Base-by-base conservation (phyloP, 257 asterid species). In the Fraxinus americana region DNA sequence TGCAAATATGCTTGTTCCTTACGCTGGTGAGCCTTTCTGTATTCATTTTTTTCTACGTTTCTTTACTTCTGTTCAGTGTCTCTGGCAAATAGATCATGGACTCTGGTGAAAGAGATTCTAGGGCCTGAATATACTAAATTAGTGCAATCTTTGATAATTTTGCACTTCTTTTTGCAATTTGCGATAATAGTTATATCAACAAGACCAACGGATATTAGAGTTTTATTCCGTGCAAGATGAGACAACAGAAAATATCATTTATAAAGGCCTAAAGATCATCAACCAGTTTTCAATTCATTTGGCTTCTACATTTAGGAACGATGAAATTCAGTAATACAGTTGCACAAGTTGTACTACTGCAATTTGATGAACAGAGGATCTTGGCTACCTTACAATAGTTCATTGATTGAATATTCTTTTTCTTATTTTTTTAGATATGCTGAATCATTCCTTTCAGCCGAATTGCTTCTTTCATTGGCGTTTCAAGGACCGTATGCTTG, bases 381-480 rank as follows among this genome's bases (percentile, higher is more conserved):
- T 73, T 67, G 74, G 21, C 41, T 39, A 71, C 70, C 36, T 23
- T 57, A 68, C 25, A 38, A 76, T 34, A 67, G 72, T 57, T 82
- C 79, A 34, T 66, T 69, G 21, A 78, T 52, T 36, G 13, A 70
- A 75, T 71, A 57, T 76, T 34, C 36, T 77, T 83, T 57, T 13
- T 68, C 54, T 83, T 82, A 41, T 77, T 74, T 77, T 78, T 81
- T 72, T 89, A 94, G 98, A 94, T 87, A 94, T 95, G 99, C 83
- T 95, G 82, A 93, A 92, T 85, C 99, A 95, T 85, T 95, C 99
- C 76, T 91, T 92, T 86, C 89, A 87, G 87, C 98, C 97, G 30
- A 93, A 92, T 82, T 95, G 99, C 84, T 93, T 95, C 85, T 89
- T 93, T 85, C 97, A 91, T 87, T 95, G 99, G 99, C 99, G 97